These are phyloP conservation scores for Sporothrix mexicana DNA, from an alignment of 2,329 filamentous ascomycete species.

Conservation along the genomic window DNA sequence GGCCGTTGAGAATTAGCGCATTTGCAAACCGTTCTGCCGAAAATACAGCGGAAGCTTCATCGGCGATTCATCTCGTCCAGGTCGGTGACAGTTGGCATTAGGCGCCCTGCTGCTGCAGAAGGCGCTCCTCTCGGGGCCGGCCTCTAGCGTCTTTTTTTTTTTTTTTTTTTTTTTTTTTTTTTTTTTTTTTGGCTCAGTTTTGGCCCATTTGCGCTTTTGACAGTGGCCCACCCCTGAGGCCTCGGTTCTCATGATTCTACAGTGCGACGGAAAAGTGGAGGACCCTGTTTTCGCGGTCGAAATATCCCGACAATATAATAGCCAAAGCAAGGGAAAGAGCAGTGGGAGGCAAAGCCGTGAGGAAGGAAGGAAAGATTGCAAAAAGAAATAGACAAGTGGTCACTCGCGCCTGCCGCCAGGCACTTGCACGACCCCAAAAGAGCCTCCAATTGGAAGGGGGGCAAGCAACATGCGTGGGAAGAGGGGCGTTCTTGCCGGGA, in stretches of 20 bases:
- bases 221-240: background rate
- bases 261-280: conserved; percentile 25
- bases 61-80: conserved; percentile 6
- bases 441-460: no score
- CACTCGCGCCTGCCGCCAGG: conserved; percentile 22
- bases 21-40: background rate
- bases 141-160: background rate
- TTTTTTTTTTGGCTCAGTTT: background rate
- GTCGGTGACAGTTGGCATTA: background rate
- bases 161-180: background rate
- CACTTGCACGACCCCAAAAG: conserved; percentile 16
- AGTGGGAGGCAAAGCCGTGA: background rate
- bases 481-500: conserved; percentile 14
- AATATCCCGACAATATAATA: conserved; percentile 25
- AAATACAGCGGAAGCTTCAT: background rate
- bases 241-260: conserved; percentile 24
- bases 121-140: background rate
- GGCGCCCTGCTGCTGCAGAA: background rate
- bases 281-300: conserved; percentile 15
- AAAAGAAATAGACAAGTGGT: conserved; percentile 8
- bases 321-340: conserved; percentile 1
- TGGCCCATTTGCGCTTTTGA: background rate
- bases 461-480: background rate
- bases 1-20: background rate
- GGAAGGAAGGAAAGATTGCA: background rate